Conservation (phyloP, 441 rosid species). For the Pelargonium australe region DNA sequence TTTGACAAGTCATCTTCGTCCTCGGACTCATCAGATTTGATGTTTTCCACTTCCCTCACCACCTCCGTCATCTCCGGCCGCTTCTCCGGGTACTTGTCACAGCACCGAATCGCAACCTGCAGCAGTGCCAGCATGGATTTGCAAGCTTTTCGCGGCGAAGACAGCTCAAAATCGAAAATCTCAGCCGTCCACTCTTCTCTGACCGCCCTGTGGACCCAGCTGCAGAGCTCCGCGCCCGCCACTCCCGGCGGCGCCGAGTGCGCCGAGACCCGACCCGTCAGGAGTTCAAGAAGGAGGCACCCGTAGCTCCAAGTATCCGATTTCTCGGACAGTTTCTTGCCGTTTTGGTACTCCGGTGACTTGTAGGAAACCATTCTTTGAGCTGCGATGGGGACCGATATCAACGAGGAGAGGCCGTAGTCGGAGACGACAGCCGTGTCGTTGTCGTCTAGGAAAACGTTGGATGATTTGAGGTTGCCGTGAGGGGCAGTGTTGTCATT, state of each 20-base stretch:
- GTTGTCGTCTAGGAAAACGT: conserved; percentile 40
- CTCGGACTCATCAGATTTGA: conserved; percentile 26
- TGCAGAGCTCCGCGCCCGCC: conserved; percentile 42
- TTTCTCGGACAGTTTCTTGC: conserved; percentile 30
- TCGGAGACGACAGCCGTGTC: conserved; percentile 41
- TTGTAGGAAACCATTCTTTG: conserved; percentile 36
- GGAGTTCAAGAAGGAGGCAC: conserved; percentile 38
- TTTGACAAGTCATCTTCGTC: conserved; percentile 34
- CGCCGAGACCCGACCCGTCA: conserved; percentile 36
- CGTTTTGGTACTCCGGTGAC: conserved; percentile 41
- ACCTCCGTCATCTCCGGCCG: conserved; percentile 51
- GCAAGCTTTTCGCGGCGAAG: conserved; percentile 31
- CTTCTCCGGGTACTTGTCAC: conserved; percentile 40
- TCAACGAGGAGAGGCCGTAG: conserved; percentile 35
- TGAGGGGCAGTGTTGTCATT: conserved; percentile 27
- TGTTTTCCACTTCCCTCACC: conserved; percentile 36
- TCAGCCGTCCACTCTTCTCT: conserved; percentile 69
- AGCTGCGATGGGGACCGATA: conserved; percentile 37
- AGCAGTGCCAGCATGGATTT: conserved; percentile 40
- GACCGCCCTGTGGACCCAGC: conserved; percentile 56
- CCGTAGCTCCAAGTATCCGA: conserved; percentile 59
- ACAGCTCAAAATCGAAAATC: conserved; percentile 48
- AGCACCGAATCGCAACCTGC: conserved; percentile 42
- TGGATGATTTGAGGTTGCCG: conserved; percentile 53
- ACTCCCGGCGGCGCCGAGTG: conserved; percentile 43